These are phyloP conservation scores for Cetradonia linearis DNA, from an alignment of 495 filamentous ascomycete species.

Conservation along the genomic window DNA sequence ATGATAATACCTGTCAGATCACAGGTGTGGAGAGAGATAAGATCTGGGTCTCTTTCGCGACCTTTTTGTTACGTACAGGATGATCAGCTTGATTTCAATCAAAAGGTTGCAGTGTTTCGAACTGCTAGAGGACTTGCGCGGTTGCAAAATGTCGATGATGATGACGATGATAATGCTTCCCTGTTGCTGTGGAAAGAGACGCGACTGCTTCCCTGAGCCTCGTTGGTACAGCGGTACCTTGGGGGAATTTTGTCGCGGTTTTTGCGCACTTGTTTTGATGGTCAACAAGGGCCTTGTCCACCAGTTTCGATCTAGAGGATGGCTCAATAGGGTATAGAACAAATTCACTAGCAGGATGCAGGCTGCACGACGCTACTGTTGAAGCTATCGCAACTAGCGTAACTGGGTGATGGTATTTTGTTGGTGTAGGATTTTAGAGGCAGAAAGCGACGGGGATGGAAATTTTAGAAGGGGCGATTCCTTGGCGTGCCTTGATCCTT, in stretches of 20 bases:
- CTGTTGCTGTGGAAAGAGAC: not conserved
- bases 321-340: slow-evolving; percentile 16
- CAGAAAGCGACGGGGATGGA: slow-evolving; percentile 10
- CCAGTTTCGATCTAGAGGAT: slow-evolving; percentile 10
- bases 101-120: not conserved
- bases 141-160: not conserved
- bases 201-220: slow-evolving; percentile 2
- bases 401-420: slow-evolving; percentile 7
- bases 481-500: not conserved
- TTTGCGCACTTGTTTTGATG: not conserved
- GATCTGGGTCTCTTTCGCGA: not conserved
- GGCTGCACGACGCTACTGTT: slow-evolving; percentile 15
- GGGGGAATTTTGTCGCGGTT: not conserved
- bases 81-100: slow-evolving; percentile 4
- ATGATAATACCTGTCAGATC: not conserved
- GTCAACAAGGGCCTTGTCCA: slow-evolving; percentile 4
- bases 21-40: slow-evolving; percentile 1
- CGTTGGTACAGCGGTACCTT: not conserved
- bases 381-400: slow-evolving; percentile 19
- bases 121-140: not conserved
- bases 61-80: slow-evolving; percentile 7
- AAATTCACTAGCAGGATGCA: slow-evolving; percentile 2
- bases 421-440: slow-evolving; percentile 12
- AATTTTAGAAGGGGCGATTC: not conserved
- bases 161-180: not conserved